These are phyloP conservation scores for Xylaria sp. DNA, from an alignment of 2,329 filamentous ascomycete species.

Conservation along the genomic window DNA sequence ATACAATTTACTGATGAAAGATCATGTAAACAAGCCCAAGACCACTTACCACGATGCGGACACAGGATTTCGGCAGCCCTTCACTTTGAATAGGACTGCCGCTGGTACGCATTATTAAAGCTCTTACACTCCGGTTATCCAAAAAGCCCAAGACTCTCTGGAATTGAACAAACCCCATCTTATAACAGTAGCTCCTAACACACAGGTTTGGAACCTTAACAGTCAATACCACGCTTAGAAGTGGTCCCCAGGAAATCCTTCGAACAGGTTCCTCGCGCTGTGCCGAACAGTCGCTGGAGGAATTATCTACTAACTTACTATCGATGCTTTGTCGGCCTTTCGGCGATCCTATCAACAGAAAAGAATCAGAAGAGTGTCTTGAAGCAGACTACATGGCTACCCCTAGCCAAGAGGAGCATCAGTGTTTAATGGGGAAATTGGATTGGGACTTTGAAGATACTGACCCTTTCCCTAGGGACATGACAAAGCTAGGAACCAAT, in stretches of 20 bases:
- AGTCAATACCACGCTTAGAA: neutral
- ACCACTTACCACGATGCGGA: neutral
- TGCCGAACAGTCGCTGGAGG: neutral
- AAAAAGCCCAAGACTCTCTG: too few relatives aligned
- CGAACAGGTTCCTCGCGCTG: neutral
- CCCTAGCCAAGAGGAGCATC: neutral
- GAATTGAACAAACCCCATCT: too few relatives aligned
- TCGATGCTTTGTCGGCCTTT: constrained; percentile 1
- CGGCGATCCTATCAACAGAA: neutral
- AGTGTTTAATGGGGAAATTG: neutral
- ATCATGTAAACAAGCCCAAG: neutral
- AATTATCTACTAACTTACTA: constrained; percentile 6
- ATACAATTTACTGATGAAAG: neutral
- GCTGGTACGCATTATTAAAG: neutral
- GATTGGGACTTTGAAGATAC: constrained; percentile 11
- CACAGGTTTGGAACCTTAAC: neutral
- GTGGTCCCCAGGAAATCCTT: neutral
- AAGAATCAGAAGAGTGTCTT: neutral
- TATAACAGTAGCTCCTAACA: neutral
- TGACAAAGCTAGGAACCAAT: neutral
- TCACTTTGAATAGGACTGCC: neutral
- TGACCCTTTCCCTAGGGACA: neutral
- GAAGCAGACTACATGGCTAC: neutral
- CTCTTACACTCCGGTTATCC: neutral
- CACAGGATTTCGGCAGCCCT: neutral